Conservation (phyloP, 805 yeast genomes). For the Ogataea paraovalis region DNA sequence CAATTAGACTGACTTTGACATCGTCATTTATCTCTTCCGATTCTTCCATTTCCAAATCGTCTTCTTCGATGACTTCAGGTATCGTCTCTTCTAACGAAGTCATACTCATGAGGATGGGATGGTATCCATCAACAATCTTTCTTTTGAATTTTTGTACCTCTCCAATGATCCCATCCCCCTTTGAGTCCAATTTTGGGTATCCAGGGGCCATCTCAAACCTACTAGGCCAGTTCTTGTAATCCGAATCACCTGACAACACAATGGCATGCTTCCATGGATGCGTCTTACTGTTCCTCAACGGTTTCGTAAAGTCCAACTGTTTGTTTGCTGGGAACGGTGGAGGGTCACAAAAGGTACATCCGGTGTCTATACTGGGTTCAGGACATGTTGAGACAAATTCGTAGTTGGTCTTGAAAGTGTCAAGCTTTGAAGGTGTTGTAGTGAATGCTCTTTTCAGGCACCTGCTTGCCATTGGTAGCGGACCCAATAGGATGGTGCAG, state of each 20-base stretch:
- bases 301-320: constrained; percentile 37
- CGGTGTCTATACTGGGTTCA: constrained; percentile 48
- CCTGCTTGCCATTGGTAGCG: not conserved
- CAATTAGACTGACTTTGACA: constrained; percentile 16
- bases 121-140: constrained; percentile 34
- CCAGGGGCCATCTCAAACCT: constrained; percentile 47
- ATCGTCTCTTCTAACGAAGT: constrained; percentile 29
- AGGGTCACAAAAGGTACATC: constrained; percentile 53
- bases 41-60: not conserved
- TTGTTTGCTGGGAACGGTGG: constrained; percentile 41
- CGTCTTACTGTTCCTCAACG: constrained; percentile 46
- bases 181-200: not conserved
- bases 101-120: constrained; percentile 51
- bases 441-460: not conserved
- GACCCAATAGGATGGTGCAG: no score
- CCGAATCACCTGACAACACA: constrained; percentile 41
- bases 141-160: constrained; percentile 36
- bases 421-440: not conserved
- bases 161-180: constrained; percentile 33
- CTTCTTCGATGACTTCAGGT: not conserved
- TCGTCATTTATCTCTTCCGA: not conserved
- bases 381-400: constrained; percentile 38
- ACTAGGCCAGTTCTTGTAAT: constrained; percentile 41
- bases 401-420: constrained; percentile 7
- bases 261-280: constrained; percentile 54